Base-by-base conservation (phyloP, 164 flowering plant species). In the Santalum album region DNA sequence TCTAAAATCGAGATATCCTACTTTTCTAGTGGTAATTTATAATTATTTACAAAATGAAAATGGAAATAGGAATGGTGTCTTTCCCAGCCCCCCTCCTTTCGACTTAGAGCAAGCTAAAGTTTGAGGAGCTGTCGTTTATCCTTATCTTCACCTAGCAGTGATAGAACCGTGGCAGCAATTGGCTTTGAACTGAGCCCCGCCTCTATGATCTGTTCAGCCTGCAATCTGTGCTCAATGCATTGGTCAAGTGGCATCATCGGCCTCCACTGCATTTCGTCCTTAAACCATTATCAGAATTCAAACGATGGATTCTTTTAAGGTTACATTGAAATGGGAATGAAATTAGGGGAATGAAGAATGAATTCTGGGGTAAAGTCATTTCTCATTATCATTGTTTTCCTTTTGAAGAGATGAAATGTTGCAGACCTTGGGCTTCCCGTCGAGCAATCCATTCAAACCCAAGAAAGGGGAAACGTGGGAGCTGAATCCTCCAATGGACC, bases 201-300 rank as follows among this genome's bases (percentile, higher is more conserved):
- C 34, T 69, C 80, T 56, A 65, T 72, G 0, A 69, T 58, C 61
- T 78, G 83, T 19, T 74, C 80, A 0, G 12, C 39, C 19, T 63
- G 80, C 12, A 75, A 57, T 58, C 83, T 80, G 51, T 78, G 83
- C 25, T 78, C 78, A 17, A 78, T 75, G 54, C 75, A 78, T 52
- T 76, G 59, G 51, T 78, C 80, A 1, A 80, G 80, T 0, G 75
- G 72, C 60, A 63, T 56, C 75, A 78, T 73, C 9, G 80, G 60
- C 51, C 83, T 73, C 83, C 74, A 75, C 83, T 78, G 69, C 64
- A 69, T n/a, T n/a, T n/a, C n/a, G n/a, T n/a, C n/a, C n/a, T n/a
- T n/a, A n/a, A n/a, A n/a, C n/a, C n/a, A n/a, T n/a, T n/a, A n/a
- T n/a, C n/a, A n/a, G n/a, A n/a, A n/a, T n/a, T n/a, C n/a, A n/a